Evolutionary conservation across 768 basidiomycete species (phyloP), one percentile per base, ranked within the genome.

Genomic region (Lactifluus hygrophoroides): DNA sequence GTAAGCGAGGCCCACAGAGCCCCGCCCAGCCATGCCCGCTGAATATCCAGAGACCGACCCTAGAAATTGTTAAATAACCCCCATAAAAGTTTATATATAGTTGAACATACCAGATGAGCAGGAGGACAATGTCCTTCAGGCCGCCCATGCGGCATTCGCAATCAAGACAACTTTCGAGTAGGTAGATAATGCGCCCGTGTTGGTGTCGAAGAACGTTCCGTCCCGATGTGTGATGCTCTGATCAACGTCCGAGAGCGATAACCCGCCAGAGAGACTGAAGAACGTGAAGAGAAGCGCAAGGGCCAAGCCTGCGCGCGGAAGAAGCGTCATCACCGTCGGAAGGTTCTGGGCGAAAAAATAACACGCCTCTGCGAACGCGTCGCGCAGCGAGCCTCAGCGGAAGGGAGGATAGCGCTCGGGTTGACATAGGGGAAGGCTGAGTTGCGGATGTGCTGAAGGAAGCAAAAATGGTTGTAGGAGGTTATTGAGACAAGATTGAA

Each of bases 401-500:
- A 62, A 5, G 54, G 63, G 32, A 64, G 54, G 38, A 55, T 46
- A 4, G 61, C 61, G 65, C 77, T 73, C 54, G 76, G 80, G 43
- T 73, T 73, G 63, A 81, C 77, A 35, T 74, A 73, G 30, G 63
- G 49, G 68, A 87, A 86, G 34, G 90, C 87, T 25, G 84, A 80
- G 61, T 76, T 74, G 40, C 92, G 86, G 63, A 93, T 76, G 70
- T 92, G 80, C 58, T 85, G 82, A 64, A 94, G 75, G 76, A 93
- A 93, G 71, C 84, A 86, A 70, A 91, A 94, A 72, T 85, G 84
- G 53, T 81, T 80, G 73, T 86, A 94, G n/a, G 89, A 93, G 1
- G 84, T 79, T 75, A 94, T 81, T 34, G 82, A 81, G 30, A 81
- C 86, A 54, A 86, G 76, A 65, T 81, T 35, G 6, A 8, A 35